These are phyloP conservation scores for Ambrosia trifida DNA, from an alignment of 129 eudicot species.

Conservation along the genomic window DNA sequence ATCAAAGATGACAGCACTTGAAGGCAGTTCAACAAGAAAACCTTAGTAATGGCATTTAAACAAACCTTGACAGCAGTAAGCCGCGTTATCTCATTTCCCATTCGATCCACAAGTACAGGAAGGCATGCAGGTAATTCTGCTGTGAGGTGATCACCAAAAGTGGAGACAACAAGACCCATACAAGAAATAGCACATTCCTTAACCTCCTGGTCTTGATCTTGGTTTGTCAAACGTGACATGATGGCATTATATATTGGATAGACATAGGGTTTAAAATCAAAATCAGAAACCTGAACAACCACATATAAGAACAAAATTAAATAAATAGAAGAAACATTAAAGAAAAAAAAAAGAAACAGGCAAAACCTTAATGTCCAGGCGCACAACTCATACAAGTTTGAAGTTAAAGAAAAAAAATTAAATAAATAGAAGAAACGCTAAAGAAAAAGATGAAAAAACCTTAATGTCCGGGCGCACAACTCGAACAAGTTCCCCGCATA, in stretches of 20 bases:
- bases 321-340: too few relatives aligned
- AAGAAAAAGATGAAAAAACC: constrained; percentile 38
- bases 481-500: constrained; percentile 98
- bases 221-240: constrained; percentile 95
- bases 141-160: constrained; percentile 92
- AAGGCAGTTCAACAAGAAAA: background rate
- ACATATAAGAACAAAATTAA: constrained; percentile 10
- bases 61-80: constrained; percentile 97
- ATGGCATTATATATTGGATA: constrained; percentile 88
- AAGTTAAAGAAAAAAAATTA: background rate
- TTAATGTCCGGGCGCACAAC: constrained; percentile 81
- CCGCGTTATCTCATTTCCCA: constrained; percentile 99
- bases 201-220: constrained; percentile 99
- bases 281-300: constrained; percentile 51
- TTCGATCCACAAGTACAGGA: constrained; percentile 96
- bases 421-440: background rate
- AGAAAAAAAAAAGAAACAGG: background rate
- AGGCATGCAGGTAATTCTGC: constrained; percentile 77
- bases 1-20: background rate
- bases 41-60: constrained; percentile 6
- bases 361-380: constrained; percentile 74
- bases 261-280: constrained; percentile 92
- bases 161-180: constrained; percentile 96
- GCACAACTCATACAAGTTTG: constrained; percentile 94
- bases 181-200: constrained; percentile 98